phyloP scores from a whole-genome alignment of 305 asterid species.

The Petunia hybrid region DNA sequence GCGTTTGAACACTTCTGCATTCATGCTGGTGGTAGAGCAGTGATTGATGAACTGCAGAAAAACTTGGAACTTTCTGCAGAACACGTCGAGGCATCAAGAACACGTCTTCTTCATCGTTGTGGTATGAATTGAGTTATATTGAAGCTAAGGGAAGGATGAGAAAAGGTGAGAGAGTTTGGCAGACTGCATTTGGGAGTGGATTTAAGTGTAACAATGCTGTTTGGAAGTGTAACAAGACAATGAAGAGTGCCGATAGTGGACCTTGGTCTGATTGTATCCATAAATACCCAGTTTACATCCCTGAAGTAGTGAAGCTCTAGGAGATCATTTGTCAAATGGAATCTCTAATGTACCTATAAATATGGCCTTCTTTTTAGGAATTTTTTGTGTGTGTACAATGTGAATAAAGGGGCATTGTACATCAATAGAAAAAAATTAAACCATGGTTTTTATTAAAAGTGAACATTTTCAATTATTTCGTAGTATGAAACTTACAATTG shows the following conservation, averaged over 20 bases:
- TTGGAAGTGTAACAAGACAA: conserved; percentile 22
- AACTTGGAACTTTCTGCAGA: conserved; percentile 31
- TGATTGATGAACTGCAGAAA: conserved; percentile 42
- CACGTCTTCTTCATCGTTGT: conserved; percentile 38
- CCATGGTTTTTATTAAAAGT: too few species aligned
- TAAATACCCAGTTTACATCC: conserved; percentile 37
- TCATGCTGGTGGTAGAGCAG: conserved; percentile 26
- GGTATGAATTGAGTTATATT: conserved; percentile 34
- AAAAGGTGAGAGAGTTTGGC: conserved; percentile 39
- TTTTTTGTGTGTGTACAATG: too few species aligned
- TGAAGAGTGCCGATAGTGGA: conserved; percentile 11
- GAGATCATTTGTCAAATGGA: too few species aligned
- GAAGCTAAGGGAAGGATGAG: conserved; percentile 38
- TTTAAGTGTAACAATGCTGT: too few species aligned
- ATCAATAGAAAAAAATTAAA: too few species aligned
- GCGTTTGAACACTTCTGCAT: too few species aligned
- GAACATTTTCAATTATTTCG: too few species aligned
- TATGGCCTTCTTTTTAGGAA: too few species aligned
- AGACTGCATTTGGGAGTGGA: conserved; percentile 35
- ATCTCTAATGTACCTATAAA: too few species aligned
- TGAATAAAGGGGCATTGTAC: too few species aligned
- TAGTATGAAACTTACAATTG: too few species aligned
- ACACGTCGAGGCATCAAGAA: conserved; percentile 40
- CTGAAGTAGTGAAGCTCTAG: conserved; percentile 38
- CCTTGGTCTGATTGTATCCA: conserved; percentile 40